Evolutionary conservation across 108 stramenopile genomes (phyloP), one percentile per base, ranked within the genome.

Genomic region (Mediolabrus comicus): DNA sequence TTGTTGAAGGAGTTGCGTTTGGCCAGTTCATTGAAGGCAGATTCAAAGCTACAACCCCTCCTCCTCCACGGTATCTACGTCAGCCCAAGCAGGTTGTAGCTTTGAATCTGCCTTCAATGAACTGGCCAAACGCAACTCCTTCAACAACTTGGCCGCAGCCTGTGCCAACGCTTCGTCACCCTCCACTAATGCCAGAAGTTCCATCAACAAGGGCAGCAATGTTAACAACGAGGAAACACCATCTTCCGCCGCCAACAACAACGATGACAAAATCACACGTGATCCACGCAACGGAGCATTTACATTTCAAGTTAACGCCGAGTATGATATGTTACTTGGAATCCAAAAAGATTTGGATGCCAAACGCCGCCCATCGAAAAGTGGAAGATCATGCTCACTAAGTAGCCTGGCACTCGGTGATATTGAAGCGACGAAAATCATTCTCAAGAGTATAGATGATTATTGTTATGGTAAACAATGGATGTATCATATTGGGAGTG

Each of bases 401-500:
- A 43, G 13, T 6, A 43, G 41, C 13, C 16, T 43, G 41, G 33
- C 28, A 7, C 13, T 38, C 36, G 31, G 36, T 28, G 65, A 66
- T 26, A 35, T 62, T 27, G 58, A 39, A 3, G 16, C 32, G 13
- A 71, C 59, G 9, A 26, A 41, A 28, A 30, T 36, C 27, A 86
- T 89, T 33, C 54, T 92, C 28, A 43, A 68, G 22, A 64, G 75
- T 10, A 65, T 94, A 14, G 95, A 96, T 60, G 59, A 75, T 27
- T 96, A 87, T 68, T 94, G 92, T 75, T 39, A 80, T 24, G 34
- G 57, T 4, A 66, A 91, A 39, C 92, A 96, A 66, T 96, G 95
- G 95, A 94, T 94, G 95, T 94, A 92, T 89, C 88, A 94, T 61
- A 74, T 96, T 58, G 95, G 95, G 27, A 67, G 74, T 11, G 81